Base-by-base conservation (phyloP, 805 yeast species). In the Wickerhamomyces strasburgensis region DNA sequence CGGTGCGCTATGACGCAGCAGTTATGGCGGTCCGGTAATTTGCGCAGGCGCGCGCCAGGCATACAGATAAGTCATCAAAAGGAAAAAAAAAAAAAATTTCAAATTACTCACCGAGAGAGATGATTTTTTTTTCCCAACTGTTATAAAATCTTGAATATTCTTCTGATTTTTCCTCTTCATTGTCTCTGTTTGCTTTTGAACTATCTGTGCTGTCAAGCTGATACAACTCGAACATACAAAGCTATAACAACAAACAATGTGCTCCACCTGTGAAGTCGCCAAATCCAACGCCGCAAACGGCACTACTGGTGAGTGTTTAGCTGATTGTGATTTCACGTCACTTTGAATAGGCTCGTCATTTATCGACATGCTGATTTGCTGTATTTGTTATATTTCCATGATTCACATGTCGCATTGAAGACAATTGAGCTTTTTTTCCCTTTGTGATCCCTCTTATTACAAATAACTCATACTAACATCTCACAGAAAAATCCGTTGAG, bases 181-280 rank as follows among this genome's bases (percentile, higher is more conserved):
- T n/a, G n/a, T n/a, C n/a, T n/a, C n/a, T n/a, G n/a, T n/a, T n/a
- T n/a, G n/a, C n/a, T n/a, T n/a, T n/a, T n/a, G n/a, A n/a, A n/a
- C n/a, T n/a, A n/a, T n/a, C n/a, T n/a, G n/a, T n/a, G n/a, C n/a
- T 21, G 7, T 21, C 25, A 8, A 8, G 25, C 25, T 8, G 25
- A 8, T 21, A 8, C 25, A 21, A 8, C 7, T 11, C 7, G 11
- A 21, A 21, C 19, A 9, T 18, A 17, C 19, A 6, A 21, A 10
- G 5, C 15, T 26, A 31, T 19, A 19, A 24, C 26, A 18, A 14
- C 7, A 8, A 27, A 47, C 17, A 25, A 52, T 52, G 57, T 52
- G 57, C 33, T 44, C 42, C 30, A 21, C 57, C 27, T 49, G 54
- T 39, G 55, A 52, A 44, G 48, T 39, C 14, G 54, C 55, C 23